These are phyloP conservation scores for Zoysia matrella DNA, from an alignment of 202 grass and related monocot genomes.

Conservation along the genomic window DNA sequence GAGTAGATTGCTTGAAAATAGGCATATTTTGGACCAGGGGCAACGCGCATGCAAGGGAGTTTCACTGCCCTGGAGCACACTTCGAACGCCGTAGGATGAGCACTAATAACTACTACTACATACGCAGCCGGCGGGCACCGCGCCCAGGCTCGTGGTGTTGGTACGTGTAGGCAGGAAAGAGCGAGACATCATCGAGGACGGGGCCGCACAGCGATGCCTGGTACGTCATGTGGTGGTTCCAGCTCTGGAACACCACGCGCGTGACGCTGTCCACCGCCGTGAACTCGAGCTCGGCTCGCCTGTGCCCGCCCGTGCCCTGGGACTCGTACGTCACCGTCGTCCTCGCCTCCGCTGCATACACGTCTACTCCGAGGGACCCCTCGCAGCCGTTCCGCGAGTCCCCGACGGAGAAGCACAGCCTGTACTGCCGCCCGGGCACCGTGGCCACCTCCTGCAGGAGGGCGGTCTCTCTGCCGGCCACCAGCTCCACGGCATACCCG, in stretches of 20 bases:
- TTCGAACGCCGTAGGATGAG: no score
- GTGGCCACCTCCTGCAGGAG: slow-evolving; percentile 66
- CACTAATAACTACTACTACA: background rate
- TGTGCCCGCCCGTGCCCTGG: slow-evolving; percentile 51
- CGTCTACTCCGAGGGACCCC: slow-evolving; percentile 60
- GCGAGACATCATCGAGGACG: slow-evolving; percentile 58
- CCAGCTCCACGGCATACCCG: slow-evolving; percentile 19
- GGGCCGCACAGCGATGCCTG: slow-evolving; percentile 84
- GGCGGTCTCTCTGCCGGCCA: slow-evolving; percentile 63
- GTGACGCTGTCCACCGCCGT: slow-evolving; percentile 46
- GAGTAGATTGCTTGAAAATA: no score
- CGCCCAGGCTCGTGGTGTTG: background rate
- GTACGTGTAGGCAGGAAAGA: background rate
- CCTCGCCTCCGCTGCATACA: slow-evolving; percentile 54
- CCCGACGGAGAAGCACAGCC: slow-evolving; percentile 65
- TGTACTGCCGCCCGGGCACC: slow-evolving; percentile 49
- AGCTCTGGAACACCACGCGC: slow-evolving; percentile 74
- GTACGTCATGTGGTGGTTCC: slow-evolving; percentile 54
- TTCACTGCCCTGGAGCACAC: no score
- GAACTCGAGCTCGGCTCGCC: slow-evolving; percentile 55
- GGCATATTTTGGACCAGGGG: no score
- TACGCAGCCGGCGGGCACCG: background rate
- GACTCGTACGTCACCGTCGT: slow-evolving; percentile 56
- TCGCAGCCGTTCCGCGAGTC: slow-evolving; percentile 64
- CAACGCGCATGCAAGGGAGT: no score